Conservation (phyloP, 169 alveolate species). For the Eimeria acervulina region DNA sequence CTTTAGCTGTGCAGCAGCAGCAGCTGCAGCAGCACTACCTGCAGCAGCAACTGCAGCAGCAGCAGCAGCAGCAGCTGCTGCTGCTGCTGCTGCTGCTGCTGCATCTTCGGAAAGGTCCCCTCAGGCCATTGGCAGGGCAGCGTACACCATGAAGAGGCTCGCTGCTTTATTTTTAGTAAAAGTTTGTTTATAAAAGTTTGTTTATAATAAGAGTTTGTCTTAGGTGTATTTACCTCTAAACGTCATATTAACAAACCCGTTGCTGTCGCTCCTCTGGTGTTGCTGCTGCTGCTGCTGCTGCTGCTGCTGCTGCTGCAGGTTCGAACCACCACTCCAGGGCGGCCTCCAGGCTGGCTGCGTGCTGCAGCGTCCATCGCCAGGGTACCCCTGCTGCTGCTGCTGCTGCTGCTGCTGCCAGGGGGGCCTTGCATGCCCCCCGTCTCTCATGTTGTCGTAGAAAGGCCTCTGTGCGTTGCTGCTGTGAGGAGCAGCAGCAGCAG, state of each 20-base stretch:
- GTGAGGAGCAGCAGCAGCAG: no score
- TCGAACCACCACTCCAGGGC: conserved; percentile 1
- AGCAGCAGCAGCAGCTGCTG: no score
- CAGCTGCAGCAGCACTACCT: no score
- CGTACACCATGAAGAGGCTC: no score
- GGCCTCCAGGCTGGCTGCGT: neutral
- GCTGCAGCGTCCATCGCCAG: conserved; percentile 22
- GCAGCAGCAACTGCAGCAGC: no score
- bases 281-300: conserved; percentile 65
- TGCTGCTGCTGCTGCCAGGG: neutral
- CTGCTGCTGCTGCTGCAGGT: no score
- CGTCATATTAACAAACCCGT: conserved; percentile 12
- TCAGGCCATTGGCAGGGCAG: no score
- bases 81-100: neutral
- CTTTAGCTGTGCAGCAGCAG: no score
- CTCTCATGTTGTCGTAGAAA: neutral
- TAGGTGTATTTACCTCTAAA: conserved; percentile 14
- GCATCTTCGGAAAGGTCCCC: neutral
- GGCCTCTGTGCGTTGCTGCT: neutral
- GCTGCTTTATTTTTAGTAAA: no score
- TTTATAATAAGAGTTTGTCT: no score
- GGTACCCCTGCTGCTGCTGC: conserved; percentile 43
- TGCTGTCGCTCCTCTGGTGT: neutral
- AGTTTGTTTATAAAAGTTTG: no score
- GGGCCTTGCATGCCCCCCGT: conserved; percentile 14